Conservation (phyloP, 129 eudicot genomes). For the Arctium lappa region DNA sequence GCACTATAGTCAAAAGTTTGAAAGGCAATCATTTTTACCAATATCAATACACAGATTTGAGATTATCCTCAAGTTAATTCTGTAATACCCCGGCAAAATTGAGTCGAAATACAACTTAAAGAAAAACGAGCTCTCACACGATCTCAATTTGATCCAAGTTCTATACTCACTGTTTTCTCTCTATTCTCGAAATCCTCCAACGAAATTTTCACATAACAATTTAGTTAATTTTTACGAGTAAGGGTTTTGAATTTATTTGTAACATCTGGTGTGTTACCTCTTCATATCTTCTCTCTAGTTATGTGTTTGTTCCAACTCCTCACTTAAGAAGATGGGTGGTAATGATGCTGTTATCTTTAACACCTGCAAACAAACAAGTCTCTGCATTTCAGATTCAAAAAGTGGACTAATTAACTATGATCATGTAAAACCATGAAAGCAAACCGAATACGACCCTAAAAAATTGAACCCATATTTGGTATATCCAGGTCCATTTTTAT, state of each 20-base stretch:
- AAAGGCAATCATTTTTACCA: background rate
- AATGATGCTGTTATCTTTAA: conserved; percentile 21
- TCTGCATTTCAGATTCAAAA: background rate
- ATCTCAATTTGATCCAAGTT: background rate
- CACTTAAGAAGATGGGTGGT: conserved; percentile 19
- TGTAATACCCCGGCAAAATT: background rate
- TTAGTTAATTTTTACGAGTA: background rate
- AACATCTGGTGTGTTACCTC: background rate
- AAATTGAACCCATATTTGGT: background rate
- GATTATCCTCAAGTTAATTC: background rate
- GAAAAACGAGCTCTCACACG: background rate
- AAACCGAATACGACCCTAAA: background rate
- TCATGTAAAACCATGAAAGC: background rate
- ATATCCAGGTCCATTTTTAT: background rate
- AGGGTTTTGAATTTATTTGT: background rate
- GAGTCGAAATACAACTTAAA: background rate
- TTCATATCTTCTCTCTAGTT: background rate
- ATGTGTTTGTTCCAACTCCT: conserved; percentile 9
- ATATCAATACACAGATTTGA: background rate
- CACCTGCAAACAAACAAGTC: conserved; percentile 18
- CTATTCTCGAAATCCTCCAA: background rate
- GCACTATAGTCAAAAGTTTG: background rate
- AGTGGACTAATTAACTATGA: background rate
- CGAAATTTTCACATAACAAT: background rate
- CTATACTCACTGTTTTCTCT: background rate